Evolutionary conservation across 306 rosid genomes (phyloP), one percentile per base, ranked within the genome.

Genomic region (Quercus gilva): DNA sequence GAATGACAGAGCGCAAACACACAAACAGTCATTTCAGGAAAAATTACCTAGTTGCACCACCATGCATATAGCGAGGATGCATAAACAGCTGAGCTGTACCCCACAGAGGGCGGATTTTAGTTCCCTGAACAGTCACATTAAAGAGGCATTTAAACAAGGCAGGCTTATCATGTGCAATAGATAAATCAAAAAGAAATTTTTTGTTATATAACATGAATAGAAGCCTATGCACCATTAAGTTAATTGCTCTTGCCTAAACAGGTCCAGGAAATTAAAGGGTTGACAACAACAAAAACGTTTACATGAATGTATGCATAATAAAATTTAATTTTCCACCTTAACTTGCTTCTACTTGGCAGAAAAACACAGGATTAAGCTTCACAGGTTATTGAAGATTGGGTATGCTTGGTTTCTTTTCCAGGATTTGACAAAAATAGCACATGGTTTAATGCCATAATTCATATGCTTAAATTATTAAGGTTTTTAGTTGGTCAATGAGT

Each of bases 41-140:
- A 67, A 15, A 17, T 84, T 92, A 95, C 99, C 98, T 91, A 15
- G 99, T 95, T 74, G 96, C 97, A 79, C 80, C 99, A 76, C 99
- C 99, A 70, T 93, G 98, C 99, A 95, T 95, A 83, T 91, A 93
- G 43, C 98, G 93, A 79, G 98, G 97, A 88, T 95, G 99, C 92
- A 90, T 23, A 78, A 95, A 95, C 69, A 93, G 84, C 84, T 93
- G 98, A 85, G 98, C 94, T 35, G 98, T 95, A 81, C 98, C 99
- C 99, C 99, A 95, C 82, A 95, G 76, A 76, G 90, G 94, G 15
- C 65, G 89, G 69, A 89, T 82, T 74, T 90, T 91, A 69, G 89
- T 90, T 69, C 85, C 86, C 99, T 95, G 74, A 20, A 69, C 49
- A 45, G 57, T 45, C 78, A 74, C 69, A 83, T 52, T 26, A 72